These are phyloP conservation scores for Takakia lepidozioides DNA, from an alignment of 225 moss, liverwort and hornwort genomes.

Conservation along the genomic window DNA sequence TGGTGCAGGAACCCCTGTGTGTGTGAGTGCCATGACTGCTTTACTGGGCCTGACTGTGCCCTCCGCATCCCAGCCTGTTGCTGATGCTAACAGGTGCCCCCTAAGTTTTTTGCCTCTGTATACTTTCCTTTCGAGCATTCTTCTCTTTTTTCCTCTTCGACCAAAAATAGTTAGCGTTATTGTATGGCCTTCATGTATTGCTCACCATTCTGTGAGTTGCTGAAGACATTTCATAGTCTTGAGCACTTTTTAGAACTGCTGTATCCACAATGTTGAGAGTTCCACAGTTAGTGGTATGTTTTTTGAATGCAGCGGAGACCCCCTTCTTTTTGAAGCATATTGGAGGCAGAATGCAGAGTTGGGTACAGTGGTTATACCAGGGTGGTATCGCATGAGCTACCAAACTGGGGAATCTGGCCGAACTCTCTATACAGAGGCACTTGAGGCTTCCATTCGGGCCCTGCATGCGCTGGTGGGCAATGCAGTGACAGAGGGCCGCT, in stretches of 20 bases:
- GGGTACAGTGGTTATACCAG: constrained; percentile 43
- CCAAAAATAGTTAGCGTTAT: no score
- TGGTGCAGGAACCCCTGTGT: constrained; percentile 19
- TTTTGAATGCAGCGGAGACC: constrained; percentile 40
- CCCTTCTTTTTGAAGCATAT: constrained; percentile 42
- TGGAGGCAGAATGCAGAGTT: constrained; percentile 51
- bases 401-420: neutral
- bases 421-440: constrained; percentile 22
- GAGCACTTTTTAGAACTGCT: no score
- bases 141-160: no score
- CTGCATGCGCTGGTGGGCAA: constrained; percentile 52
- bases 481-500: constrained; percentile 44
- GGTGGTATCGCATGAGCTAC: constrained; percentile 71
- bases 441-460: constrained; percentile 26
- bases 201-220: no score
- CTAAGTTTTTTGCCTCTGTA: no score
- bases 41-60: constrained; percentile 46
- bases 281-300: no score
- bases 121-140: no score
- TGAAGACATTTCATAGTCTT: no score
- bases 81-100: constrained; percentile 23
- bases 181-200: no score
- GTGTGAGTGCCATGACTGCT: constrained; percentile 61
- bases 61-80: constrained; percentile 30
- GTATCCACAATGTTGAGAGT: no score